Evolutionary conservation across 192 early-diverging fungal species (phyloP).

Genomic region (Allomyces macrogynus): DNA sequence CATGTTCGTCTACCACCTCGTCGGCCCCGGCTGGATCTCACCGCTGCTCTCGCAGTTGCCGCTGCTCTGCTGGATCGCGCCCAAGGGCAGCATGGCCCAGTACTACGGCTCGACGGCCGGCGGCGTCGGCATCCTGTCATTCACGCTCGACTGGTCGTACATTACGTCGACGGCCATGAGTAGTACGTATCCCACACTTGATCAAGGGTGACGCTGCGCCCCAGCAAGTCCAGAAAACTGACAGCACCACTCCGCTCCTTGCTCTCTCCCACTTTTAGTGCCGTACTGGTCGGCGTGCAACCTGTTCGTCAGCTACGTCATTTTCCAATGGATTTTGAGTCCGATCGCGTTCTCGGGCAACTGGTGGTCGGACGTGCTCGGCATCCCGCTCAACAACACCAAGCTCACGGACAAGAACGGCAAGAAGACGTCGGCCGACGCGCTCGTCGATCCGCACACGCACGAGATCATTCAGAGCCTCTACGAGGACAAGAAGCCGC

Average conservation of each 20-base stretch:
- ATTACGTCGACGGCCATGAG: slow-evolving; percentile 1
- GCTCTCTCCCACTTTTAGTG: too few relatives aligned
- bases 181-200: too few relatives aligned
- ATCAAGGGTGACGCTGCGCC: too few relatives aligned
- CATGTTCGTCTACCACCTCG: slow-evolving; percentile 30
- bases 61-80: slow-evolving; percentile 33
- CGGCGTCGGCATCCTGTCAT: slow-evolving; percentile 17
- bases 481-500: slow-evolving; percentile 23
- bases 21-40: slow-evolving; percentile 47
- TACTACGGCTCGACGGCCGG: slow-evolving; percentile 5
- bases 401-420: slow-evolving; percentile 15
- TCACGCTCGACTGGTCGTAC: slow-evolving; percentile 21
- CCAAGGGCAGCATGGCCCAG: slow-evolving; percentile 8
- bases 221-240: too few relatives aligned
- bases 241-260: too few relatives aligned
- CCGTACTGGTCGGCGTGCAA: slow-evolving; percentile 12
- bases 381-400: slow-evolving; percentile 18
- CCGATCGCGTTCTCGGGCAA: slow-evolving; percentile 28
- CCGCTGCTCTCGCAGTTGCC: slow-evolving; percentile 41
- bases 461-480: slow-evolving; percentile 14
- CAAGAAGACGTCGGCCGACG: not conserved
- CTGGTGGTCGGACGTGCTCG: slow-evolving; percentile 20
- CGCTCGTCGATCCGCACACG: slow-evolving; percentile 12
- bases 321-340: slow-evolving; percentile 26
- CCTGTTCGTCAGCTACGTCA: slow-evolving; percentile 23